A percentile compares a stretch with the other conserved stretches of the same genome.
phyloP scores from a whole-genome alignment of 768 basidiomycete genomes.

The Suillus hirtellus region DNA sequence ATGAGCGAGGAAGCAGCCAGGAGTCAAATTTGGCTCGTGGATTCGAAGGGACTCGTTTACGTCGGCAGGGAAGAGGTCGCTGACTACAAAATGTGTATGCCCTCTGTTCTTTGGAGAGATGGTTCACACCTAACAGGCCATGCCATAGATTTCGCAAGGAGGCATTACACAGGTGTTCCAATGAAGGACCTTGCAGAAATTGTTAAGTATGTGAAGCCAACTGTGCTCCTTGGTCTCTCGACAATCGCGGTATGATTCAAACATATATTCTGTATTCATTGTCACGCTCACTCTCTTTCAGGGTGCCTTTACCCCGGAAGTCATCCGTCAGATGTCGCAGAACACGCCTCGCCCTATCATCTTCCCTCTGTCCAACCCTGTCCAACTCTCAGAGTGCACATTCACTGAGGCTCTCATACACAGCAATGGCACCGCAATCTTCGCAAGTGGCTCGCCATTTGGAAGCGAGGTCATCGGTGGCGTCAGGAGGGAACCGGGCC shows the following conservation, averaged over 20 bases:
- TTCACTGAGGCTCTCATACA: constrained; percentile 73
- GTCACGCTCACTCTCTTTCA: constrained; percentile 20
- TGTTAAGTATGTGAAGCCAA: constrained; percentile 80
- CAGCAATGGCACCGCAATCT: constrained; percentile 76
- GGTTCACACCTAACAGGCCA: constrained; percentile 10
- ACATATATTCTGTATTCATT: constrained; percentile 1
- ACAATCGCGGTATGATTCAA: constrained; percentile 57
- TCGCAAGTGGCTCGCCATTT: constrained; percentile 90
- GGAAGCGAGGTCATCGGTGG: constrained; percentile 57
- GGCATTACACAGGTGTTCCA: constrained; percentile 76
- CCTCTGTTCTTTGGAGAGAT: constrained; percentile 1
- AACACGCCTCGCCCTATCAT: constrained; percentile 85
- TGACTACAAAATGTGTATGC: constrained; percentile 80
- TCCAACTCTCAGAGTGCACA: constrained; percentile 77
- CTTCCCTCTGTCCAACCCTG: constrained; percentile 91
- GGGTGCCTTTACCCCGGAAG: constrained; percentile 74
- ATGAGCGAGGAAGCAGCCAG: constrained; percentile 77
- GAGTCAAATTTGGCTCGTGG: constrained; percentile 76
- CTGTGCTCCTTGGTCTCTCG: constrained; percentile 87
- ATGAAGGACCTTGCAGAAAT: constrained; percentile 76
- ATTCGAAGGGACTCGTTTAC: constrained; percentile 85
- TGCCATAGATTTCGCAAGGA: constrained; percentile 73
- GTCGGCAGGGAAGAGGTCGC: constrained; percentile 70
- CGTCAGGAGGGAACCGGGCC: constrained; percentile 68
- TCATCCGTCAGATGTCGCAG: constrained; percentile 74